Base-by-base conservation (phyloP, 2,329 filamentous ascomycete genomes). In the Ceratocystis cubensis region DNA sequence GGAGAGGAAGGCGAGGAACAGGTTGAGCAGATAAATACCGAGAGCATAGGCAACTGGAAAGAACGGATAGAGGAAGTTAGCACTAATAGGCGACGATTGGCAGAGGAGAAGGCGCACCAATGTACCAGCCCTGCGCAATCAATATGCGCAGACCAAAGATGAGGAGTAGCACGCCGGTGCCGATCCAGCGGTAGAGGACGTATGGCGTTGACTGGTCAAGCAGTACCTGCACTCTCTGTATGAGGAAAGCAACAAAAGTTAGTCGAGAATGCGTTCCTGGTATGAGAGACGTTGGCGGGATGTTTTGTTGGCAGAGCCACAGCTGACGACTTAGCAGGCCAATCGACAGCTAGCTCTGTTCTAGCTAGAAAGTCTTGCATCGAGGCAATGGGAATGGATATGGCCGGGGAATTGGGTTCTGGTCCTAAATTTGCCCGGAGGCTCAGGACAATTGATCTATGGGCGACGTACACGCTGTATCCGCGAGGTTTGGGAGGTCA, bases 1-100 rank as follows among this genome's bases (percentile, higher is more conserved):
- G 74, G 93, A 90, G 66, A 99, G 83, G 81, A 99, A 99, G 72
- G 94, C 94, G 75, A 99, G 90, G 84, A 99, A 99, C 69, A 99
- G 86, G 79, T 99, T 99, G 69, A 99, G 87, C 61, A 99, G 89
- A 81, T 99, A 99, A 78, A 99, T 99, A 72, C 93, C 94, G 66
- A 99, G 86, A 46, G 93, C 94, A 78, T 99, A 99, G 71, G 92
- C 93, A 73, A 99, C 94, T 65, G n/a, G 63, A 53, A 22, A 37
- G 28, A 7, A 57, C 96, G 71, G 56, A 67, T n/a, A 7, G 17
- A 41, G 0, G 15, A 37, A 17, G 37, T 65, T 65, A 65, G 64
- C 64, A 45, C 22, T 33, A 28, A 15, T 10, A 28, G n/a, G 15
- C 25, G 48, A n/a, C 59, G 22, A 53, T 15, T 28, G 17, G 22